Evolutionary conservation across 2,329 filamentous ascomycete genomes (phyloP), one percentile per base, ranked within the genome.

Genomic region (Tolypocladium capitatum): DNA sequence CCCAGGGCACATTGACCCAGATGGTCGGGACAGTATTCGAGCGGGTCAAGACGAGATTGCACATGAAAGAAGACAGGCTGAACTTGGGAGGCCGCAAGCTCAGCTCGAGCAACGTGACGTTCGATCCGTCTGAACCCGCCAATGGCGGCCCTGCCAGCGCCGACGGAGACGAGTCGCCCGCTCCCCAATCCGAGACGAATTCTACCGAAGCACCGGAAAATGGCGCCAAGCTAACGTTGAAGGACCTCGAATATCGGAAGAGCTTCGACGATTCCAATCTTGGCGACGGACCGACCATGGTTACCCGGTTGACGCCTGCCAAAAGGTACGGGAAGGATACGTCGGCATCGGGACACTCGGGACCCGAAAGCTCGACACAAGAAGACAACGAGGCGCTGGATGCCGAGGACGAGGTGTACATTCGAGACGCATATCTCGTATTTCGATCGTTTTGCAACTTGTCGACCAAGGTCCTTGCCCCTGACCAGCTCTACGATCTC

Each of bases 1-100:
- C 94, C 1, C 94, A 98, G 64, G 92, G 92, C 3, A 96, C 92
- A 4, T 71, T 98, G 60, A 95, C 91, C 4, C 92, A 98, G 68
- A 98, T 98, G 92, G 88, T 97, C 35, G 90, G 91, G 54, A 97
- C 91, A 1, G 92, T 98, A 3, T 98, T 98, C 59, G 92, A 98
- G 66, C 75, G 92, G 52, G 91, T 98, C 53, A 94, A 92, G 69
- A 78, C 79, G 1, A 78, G 92, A 46, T 70, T 98, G 52, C 83
- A 90, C 49, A 81, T 89, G 71, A 96, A 95, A 65, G 90, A 96
- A 61, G 75, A 85, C 33, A 79, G 88, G 20, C 58, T 84, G 48
- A 80, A 76, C 55, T 62, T 80, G 10, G 62, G 67, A 20, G 75
- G 71, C 52, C 64, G 77, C 28, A 76, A 72, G 56, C 67, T 71